Percentiles rank a stretch among this genome's conserved stretches.
Evolutionary conservation across 345 rosid genomes (phyloP).

Genomic region (Citrus maxima): DNA sequence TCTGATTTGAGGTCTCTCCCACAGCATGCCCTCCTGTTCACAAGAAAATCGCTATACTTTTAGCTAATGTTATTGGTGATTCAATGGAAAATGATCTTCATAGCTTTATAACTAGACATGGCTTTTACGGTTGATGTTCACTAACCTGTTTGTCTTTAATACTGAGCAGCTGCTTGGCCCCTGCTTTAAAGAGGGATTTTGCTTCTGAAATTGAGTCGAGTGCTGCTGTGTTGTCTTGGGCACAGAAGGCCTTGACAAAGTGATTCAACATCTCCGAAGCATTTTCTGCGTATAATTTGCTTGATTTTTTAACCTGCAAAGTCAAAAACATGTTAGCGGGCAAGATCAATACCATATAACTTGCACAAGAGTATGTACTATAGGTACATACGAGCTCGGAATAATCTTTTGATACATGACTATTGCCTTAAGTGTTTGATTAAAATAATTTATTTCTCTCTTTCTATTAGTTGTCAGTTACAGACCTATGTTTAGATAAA

Average conservation of each 20-base stretch:
- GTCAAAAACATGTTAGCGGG: neutral
- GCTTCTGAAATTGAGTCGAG: slow-evolving; percentile 38
- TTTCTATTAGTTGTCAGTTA: neutral
- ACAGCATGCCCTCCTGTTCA: slow-evolving; percentile 44
- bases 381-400: no score
- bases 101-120: neutral
- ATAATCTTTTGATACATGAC: no score
- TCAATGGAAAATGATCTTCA: neutral
- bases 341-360: no score
- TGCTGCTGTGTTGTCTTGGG: slow-evolving; percentile 45
- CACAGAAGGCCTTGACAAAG: slow-evolving; percentile 48
- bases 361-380: no score
- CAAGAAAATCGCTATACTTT: neutral
- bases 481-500: neutral
- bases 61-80: neutral
- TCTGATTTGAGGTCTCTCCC: slow-evolving; percentile 59
- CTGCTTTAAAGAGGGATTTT: slow-evolving; percentile 32
- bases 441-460: neutral
- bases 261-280: slow-evolving; percentile 52
- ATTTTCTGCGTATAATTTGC: slow-evolving; percentile 55
- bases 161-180: slow-evolving; percentile 37
- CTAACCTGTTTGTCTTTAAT: slow-evolving; percentile 47
- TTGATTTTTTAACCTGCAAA: slow-evolving; percentile 38
- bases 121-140: neutral
- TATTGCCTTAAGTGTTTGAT: no score